Base-by-base conservation (phyloP, 495 filamentous ascomycete species). In the Paragyromitra xinjiangensis region DNA sequence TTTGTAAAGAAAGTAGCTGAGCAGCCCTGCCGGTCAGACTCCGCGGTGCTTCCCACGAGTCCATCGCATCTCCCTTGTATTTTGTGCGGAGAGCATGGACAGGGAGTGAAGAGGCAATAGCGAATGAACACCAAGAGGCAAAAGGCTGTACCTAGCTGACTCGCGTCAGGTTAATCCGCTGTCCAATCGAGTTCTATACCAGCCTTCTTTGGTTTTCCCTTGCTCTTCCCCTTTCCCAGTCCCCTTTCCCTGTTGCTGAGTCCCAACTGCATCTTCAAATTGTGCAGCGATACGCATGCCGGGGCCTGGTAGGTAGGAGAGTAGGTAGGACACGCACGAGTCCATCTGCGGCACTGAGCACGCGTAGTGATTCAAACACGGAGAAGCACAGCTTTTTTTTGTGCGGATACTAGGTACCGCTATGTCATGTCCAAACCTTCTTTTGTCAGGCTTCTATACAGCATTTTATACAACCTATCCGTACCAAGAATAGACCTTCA, bases 331-430 rank as follows among this genome's bases (percentile, higher is more conserved):
- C 77, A 79, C 51, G 74, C 77, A 79, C 75, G 44, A 79, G 66
- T 65, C 64, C 73, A 48, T 63, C 59, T 78, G 59, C 76, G 64
- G 72, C 72, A 75, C 64, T 71, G 56, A 78, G 73, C 77, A 78
- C 73, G 77, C 77, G 66, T 65, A 78, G 50, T 78, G 74, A 72
- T 78, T 78, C 61, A 79, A 78, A 78, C 65, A 78, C 66, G 77
- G 59, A 79, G 77, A 71, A 71, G 65, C 76, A 61, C 76, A 78
- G 64, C 7, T 78, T 68, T 42, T 45, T 73, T 42, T 45, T 73
- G 48, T 62, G 50, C 37, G 63, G 62, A 73, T 70, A 63, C 39
- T 53, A 64, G 66, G 58, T 59, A 75, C 48, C 19, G 45, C 24
- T 42, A 65, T 65, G 29, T 51, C 64, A 61, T 50, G 42, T 22